Evolutionary conservation across 352 stramenopile genomes (phyloP), one percentile per base, ranked within the genome.

Genomic region (Globisporangium iwayamae): DNA sequence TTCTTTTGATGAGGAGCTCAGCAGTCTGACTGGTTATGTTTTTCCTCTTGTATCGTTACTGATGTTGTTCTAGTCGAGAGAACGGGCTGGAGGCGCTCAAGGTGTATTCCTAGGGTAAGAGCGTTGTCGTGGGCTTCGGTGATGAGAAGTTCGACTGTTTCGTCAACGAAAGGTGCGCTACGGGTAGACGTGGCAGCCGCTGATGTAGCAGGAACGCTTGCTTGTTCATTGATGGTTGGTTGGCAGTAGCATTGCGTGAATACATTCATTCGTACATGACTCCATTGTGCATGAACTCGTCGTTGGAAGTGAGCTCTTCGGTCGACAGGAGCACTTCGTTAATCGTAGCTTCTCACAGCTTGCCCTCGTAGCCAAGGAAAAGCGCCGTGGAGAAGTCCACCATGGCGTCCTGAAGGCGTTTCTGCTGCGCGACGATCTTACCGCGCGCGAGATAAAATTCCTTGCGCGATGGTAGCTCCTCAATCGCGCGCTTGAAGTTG

Each of bases 101-200:
- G 13, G 83, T 90, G 39, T 96, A 94, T 66, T 90, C 87, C 10
- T 81, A 96, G 60, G 63, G 71, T n/a, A 93, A 91, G 59, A 92
- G 71, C 62, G 73, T 94, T 47, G 71, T 95, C 16, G 73, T 89
- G 41, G 69, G 79, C 38, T 90, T 73, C 32, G 72, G 71, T 10
- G 74, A 87, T 55, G 76, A 83, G 5, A 79, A 72, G 51, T 90
- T 93, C 28, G 85, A 93, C 66, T 94, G 85, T 85, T 93, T 93
- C 51, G 75, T 83, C 51, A 65, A 87, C 60, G 62, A 70, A 74
- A 72, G 3, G 82, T 85, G 57, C 74, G 82, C 45, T 91, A 91
- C 61, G 74, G 80, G 9, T 91, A 71, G 72, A 14, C 18, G 36
- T n/a, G 25, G 25, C 25, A 28, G 25, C 25, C 25, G 25, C 2